Percentiles rank a stretch among this genome's conserved stretches.
Conservation (phyloP, 2,329 filamentous ascomycete genomes). For the Ophiocordyceps camponoti-saundersi region DNA sequence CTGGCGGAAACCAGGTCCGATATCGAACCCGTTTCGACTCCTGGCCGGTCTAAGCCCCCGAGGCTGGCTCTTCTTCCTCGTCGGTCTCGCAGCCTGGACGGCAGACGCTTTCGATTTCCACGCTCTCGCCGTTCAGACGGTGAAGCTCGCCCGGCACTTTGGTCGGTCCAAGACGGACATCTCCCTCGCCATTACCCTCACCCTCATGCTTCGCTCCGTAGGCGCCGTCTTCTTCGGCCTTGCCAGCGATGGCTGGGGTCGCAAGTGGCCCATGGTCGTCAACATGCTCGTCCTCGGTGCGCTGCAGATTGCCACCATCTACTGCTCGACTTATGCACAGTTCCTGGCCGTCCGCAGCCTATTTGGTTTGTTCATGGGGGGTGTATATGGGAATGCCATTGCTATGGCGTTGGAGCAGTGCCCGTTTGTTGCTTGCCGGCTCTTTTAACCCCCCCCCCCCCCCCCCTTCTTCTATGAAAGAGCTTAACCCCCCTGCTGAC, state of each 20-base stretch:
- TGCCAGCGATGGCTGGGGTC: slow-evolving; percentile 61
- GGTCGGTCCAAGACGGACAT: slow-evolving; percentile 43
- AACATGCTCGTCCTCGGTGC: slow-evolving; percentile 60
- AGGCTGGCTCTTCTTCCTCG: slow-evolving; percentile 62
- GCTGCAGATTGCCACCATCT: slow-evolving; percentile 61
- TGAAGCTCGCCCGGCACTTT: slow-evolving; percentile 43
- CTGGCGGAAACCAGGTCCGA: slow-evolving; percentile 49
- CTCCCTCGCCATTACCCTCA: slow-evolving; percentile 59
- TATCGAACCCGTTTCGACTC: slow-evolving; percentile 55
- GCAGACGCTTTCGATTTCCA: slow-evolving; percentile 78
- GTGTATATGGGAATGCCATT: slow-evolving; percentile 63
- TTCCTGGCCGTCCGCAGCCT: slow-evolving; percentile 60
- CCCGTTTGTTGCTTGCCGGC: slow-evolving; percentile 28
- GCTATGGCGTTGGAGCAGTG: slow-evolving; percentile 64
- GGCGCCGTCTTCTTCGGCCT: slow-evolving; percentile 64
- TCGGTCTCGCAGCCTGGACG: slow-evolving; percentile 61
- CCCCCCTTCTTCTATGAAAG: too few species aligned
- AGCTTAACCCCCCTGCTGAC: too few species aligned
- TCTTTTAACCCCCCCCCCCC: too few species aligned
- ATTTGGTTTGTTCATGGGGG: slow-evolving; percentile 68
- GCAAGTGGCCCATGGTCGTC: slow-evolving; percentile 69
- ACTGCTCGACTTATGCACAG: slow-evolving; percentile 51
- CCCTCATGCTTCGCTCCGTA: slow-evolving; percentile 55
- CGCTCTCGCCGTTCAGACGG: slow-evolving; percentile 61
- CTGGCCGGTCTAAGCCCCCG: slow-evolving; percentile 43